phyloP scores from a whole-genome alignment of 164 flowering plant species.

The Annona squamosa region DNA sequence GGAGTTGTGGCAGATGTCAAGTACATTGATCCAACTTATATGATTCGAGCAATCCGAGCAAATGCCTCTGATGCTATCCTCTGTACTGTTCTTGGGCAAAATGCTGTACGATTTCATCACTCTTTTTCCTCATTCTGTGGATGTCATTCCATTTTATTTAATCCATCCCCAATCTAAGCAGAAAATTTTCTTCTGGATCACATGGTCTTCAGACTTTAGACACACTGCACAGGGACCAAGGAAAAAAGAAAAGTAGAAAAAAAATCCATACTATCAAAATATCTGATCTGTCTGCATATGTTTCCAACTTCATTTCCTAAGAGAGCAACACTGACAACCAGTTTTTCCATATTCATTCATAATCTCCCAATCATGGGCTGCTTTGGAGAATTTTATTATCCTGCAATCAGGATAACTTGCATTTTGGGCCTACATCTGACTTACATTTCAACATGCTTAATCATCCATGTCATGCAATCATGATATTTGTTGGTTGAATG shows the following conservation, averaged over 20 bases:
- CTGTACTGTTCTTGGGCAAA: constrained; percentile 51
- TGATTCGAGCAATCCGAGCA: constrained; percentile 44
- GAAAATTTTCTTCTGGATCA: neutral
- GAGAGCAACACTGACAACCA: too few species aligned
- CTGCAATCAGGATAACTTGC: neutral
- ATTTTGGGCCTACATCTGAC: neutral
- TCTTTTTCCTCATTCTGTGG: neutral
- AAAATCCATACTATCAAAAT: too few species aligned
- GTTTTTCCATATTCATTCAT: neutral
- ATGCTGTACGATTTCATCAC: constrained; percentile 27
- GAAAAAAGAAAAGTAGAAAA: too few species aligned
- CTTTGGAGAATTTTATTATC: neutral
- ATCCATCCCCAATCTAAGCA: neutral
- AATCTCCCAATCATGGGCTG: too few species aligned
- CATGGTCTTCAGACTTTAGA: too few species aligned
- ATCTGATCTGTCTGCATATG: too few species aligned
- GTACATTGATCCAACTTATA: constrained; percentile 46
- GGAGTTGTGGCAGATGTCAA: constrained; percentile 39
- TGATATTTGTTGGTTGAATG: neutral
- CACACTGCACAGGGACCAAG: too few species aligned
- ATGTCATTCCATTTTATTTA: neutral
- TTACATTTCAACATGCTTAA: too few species aligned
- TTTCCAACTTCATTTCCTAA: too few species aligned
- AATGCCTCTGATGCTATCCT: constrained; percentile 55
- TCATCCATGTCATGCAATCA: neutral